Percentiles rank a stretch among this genome's conserved stretches.
Evolutionary conservation across 805 yeast species (phyloP).

Genomic region (Metschnikowia koreensis): DNA sequence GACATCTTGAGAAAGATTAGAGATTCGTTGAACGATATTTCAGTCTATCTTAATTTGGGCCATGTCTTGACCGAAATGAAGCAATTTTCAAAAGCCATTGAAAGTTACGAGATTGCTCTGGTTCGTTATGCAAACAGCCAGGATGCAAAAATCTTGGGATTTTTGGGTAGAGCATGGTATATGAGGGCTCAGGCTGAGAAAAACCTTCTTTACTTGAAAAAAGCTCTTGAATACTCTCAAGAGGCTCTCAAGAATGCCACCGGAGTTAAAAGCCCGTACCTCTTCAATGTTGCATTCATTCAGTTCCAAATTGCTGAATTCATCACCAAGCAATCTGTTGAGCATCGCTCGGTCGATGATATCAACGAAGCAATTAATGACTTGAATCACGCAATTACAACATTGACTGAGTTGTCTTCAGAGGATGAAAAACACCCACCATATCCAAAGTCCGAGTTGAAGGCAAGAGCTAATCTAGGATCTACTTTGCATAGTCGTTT

Average conservation of each 20-base stretch:
- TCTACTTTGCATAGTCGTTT: conserved; percentile 72
- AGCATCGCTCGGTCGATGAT: conserved; percentile 60
- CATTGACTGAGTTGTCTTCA: conserved; percentile 56
- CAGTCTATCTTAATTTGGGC: conserved; percentile 82
- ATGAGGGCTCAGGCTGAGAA: conserved; percentile 70
- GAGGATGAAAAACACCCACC: conserved; percentile 63
- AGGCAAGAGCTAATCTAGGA: conserved; percentile 85
- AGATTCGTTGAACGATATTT: conserved; percentile 82
- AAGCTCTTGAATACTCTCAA: conserved; percentile 61
- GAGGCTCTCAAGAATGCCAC: conserved; percentile 47
- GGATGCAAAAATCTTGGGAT: conserved; percentile 64
- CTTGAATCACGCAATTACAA: conserved; percentile 58
- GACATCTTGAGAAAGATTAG: conserved; percentile 85
- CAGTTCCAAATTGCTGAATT: conserved; percentile 86
- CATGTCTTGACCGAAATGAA: conserved; percentile 82
- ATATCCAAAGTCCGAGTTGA: conserved; percentile 73
- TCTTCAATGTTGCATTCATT: conserved; percentile 79
- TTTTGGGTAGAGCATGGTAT: conserved; percentile 88
- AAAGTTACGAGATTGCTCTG: conserved; percentile 79
- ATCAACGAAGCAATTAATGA: conserved; percentile 56
- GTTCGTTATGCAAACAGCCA: conserved; percentile 59
- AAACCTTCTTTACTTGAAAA: conserved; percentile 56
- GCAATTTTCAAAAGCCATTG: conserved; percentile 83
- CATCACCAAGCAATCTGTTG: conserved; percentile 56
- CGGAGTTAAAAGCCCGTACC: conserved; percentile 36